These are phyloP conservation scores for Cornus controversa DNA, from an alignment of 148 eudicot species.

Conservation along the genomic window DNA sequence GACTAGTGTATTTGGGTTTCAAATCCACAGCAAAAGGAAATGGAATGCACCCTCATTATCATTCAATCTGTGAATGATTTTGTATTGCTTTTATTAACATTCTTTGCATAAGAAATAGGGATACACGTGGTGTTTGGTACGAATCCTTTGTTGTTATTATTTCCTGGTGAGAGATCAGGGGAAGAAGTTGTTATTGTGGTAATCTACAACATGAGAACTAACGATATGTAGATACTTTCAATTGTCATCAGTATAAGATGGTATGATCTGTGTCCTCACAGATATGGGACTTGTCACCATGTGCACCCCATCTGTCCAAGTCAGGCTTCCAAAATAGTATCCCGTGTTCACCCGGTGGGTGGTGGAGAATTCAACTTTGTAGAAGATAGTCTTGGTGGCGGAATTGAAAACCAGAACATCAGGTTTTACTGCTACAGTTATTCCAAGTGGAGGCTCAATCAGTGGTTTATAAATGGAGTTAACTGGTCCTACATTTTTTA, in stretches of 20 bases:
- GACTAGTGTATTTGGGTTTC: background rate
- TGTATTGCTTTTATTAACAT: too few species aligned
- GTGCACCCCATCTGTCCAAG: conserved; percentile 25
- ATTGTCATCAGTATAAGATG: background rate
- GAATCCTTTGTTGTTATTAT: too few species aligned
- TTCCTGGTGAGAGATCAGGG: too few species aligned
- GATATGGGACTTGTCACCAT: conserved; percentile 23
- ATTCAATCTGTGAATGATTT: too few species aligned
- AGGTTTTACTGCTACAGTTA: conserved; percentile 15
- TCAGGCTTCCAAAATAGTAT: conserved; percentile 25
- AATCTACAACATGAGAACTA: too few species aligned
- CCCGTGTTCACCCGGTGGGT: conserved; percentile 8
- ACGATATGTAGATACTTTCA: background rate
- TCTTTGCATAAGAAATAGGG: too few species aligned
- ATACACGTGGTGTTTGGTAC: too few species aligned
- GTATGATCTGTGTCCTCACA: conserved; percentile 18
- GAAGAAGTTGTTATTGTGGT: too few species aligned
- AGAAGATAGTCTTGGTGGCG: conserved; percentile 10
- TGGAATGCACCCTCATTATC: too few species aligned
- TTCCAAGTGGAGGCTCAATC: conserved; percentile 23
- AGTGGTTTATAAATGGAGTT: conserved; percentile 14
- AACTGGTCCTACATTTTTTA: conserved; percentile 25
- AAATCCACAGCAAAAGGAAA: background rate
- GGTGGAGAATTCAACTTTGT: conserved; percentile 9
- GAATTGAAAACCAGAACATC: conserved; percentile 16